Conservation (phyloP, 1,284 basidiomycete genomes). For the Mycena sp. region DNA sequence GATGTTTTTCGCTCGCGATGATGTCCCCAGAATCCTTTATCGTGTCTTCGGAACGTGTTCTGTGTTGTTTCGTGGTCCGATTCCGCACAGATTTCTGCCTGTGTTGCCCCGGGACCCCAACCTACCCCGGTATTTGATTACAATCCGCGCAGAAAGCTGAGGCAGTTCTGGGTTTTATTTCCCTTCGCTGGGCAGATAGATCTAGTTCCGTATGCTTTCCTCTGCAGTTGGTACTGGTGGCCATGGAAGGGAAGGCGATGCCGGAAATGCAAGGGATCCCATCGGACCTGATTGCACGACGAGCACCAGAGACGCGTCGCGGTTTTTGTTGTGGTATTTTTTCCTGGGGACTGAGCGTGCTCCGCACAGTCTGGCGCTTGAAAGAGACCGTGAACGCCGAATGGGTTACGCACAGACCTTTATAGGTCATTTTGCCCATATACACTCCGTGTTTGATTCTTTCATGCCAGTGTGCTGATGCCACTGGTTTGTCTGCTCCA, state of each 20-base stretch:
- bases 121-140: slow-evolving; percentile 34
- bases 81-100: slow-evolving; percentile 54
- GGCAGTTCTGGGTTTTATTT: slow-evolving; percentile 28
- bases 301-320: slow-evolving; percentile 59
- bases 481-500: slow-evolving; percentile 30
- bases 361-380: slow-evolving; percentile 42
- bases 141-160: slow-evolving; percentile 45
- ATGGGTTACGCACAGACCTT: slow-evolving; percentile 52
- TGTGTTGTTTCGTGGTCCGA: slow-evolving; percentile 32
- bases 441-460: slow-evolving; percentile 41
- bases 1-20: slow-evolving; percentile 43
- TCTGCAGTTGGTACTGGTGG: slow-evolving; percentile 27
- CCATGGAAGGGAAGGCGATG: slow-evolving; percentile 50
- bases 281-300: slow-evolving; percentile 33
- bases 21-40: slow-evolving; percentile 46
- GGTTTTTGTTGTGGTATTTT: slow-evolving; percentile 42
- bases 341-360: slow-evolving; percentile 41
- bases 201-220: slow-evolving; percentile 32
- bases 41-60: slow-evolving; percentile 59
- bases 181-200: slow-evolving; percentile 28
- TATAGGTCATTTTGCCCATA: slow-evolving; percentile 39
- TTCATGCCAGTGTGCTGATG: slow-evolving; percentile 34
- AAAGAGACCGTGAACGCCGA: slow-evolving; percentile 28
- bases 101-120: slow-evolving; percentile 57
- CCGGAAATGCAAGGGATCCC: slow-evolving; percentile 55